phyloP scores from a whole-genome alignment of 148 eudicot species.

The Rhododendron vialii region DNA sequence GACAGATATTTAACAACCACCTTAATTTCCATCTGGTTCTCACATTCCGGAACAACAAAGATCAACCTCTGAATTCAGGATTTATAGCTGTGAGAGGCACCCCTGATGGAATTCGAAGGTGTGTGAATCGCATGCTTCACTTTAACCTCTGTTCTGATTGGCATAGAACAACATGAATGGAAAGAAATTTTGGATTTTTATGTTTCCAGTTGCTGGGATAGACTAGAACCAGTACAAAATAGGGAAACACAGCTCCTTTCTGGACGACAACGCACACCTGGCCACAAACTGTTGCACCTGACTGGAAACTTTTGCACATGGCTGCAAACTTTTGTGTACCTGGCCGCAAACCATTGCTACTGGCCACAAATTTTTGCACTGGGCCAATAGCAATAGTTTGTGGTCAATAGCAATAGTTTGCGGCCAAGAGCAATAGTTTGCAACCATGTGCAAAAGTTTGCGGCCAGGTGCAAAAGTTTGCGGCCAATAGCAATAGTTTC shows the following conservation, averaged over 20 bases:
- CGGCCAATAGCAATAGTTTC: too few species aligned
- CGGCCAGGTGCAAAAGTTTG: too few species aligned
- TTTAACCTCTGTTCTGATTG: background rate
- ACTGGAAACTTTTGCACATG: too few species aligned
- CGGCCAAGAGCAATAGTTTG: too few species aligned
- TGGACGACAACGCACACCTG: background rate
- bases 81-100: conserved; percentile 93
- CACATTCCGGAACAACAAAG: conserved; percentile 95
- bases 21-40: conserved; percentile 73
- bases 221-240: background rate
- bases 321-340: too few species aligned
- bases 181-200: background rate
- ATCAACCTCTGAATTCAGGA: conserved; percentile 94
- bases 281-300: too few species aligned
- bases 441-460: too few species aligned
- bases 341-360: too few species aligned
- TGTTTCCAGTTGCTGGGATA: background rate
- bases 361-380: too few species aligned
- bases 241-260: background rate
- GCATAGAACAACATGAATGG: background rate
- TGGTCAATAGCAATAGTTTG: too few species aligned
- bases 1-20: conserved; percentile 51
- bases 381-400: too few species aligned
- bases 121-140: background rate
- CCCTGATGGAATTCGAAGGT: conserved; percentile 72